Evolutionary conservation across 805 yeast species (phyloP).

Genomic region (Pichia heedii): DNA sequence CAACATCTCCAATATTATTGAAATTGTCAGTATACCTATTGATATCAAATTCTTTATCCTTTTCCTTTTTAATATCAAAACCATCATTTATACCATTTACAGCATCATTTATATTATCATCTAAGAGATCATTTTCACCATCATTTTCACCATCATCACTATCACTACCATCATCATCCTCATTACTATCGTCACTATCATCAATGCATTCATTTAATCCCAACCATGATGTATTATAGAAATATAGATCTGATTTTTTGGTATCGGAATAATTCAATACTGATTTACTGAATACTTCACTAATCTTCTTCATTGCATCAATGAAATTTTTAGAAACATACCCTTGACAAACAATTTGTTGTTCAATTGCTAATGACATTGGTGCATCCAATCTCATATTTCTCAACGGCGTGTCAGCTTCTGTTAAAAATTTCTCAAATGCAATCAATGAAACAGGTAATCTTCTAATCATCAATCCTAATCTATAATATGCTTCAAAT

Average conservation of each 20-base stretch:
- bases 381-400: conserved; percentile 30
- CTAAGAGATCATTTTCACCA: neutral
- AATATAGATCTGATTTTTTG: conserved; percentile 46
- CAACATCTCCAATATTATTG: neutral
- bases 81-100: neutral
- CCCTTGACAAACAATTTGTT: conserved; percentile 53
- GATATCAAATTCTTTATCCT: neutral
- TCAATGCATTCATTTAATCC: conserved; percentile 24
- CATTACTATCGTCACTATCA: conserved; percentile 2
- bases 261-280: conserved; percentile 33
- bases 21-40: too few species aligned
- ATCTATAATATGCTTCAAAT: conserved; percentile 42
- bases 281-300: conserved; percentile 38
- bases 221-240: conserved; percentile 62
- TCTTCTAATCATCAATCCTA: conserved; percentile 37
- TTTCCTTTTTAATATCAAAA: neutral
- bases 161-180: neutral
- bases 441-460: conserved; percentile 47
- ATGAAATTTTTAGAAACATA: conserved; percentile 35
- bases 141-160: neutral
- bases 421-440: conserved; percentile 55
- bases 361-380: conserved; percentile 46
- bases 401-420: conserved; percentile 38
- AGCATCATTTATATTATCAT: neutral
- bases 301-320: conserved; percentile 33